phyloP scores from a whole-genome alignment of 805 yeast genomes.

The Nakazawaea molendinolei region DNA sequence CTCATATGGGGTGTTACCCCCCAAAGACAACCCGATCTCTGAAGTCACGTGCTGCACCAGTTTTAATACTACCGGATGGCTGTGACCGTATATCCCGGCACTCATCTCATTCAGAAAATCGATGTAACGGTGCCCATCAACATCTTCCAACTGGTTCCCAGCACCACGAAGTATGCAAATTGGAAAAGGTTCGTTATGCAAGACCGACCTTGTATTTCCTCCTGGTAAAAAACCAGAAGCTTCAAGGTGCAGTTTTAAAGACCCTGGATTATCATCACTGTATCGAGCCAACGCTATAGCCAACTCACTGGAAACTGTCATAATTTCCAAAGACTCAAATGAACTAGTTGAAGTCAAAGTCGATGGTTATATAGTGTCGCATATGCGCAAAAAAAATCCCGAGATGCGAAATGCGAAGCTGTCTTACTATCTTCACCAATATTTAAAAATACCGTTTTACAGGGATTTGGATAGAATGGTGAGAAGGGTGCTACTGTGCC shows the following conservation, averaged over 20 bases:
- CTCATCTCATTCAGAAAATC: slow-evolving; percentile 15
- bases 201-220: slow-evolving; percentile 14
- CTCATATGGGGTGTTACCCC: slow-evolving; percentile 11
- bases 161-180: slow-evolving; percentile 8
- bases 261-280: no score
- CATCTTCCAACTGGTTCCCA: slow-evolving; percentile 8
- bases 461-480: no score
- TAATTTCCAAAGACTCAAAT: no score
- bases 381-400: no score
- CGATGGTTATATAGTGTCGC: no score
- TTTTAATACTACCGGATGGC: slow-evolving; percentile 12
- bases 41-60: slow-evolving; percentile 9
- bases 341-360: no score
- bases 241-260: slow-evolving; percentile 2
- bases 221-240: slow-evolving; percentile 12
- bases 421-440: no score
- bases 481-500: slow-evolving; percentile 2
- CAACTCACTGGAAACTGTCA: no score
- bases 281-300: no score
- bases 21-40: slow-evolving; percentile 12
- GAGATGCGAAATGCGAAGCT: no score
- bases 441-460: no score
- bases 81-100: slow-evolving; percentile 15
- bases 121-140: slow-evolving; percentile 13
- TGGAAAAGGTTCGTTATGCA: slow-evolving; percentile 14